phyloP scores from a whole-genome alignment of 139 green algal genomes.

The Chlorella sp. region DNA sequence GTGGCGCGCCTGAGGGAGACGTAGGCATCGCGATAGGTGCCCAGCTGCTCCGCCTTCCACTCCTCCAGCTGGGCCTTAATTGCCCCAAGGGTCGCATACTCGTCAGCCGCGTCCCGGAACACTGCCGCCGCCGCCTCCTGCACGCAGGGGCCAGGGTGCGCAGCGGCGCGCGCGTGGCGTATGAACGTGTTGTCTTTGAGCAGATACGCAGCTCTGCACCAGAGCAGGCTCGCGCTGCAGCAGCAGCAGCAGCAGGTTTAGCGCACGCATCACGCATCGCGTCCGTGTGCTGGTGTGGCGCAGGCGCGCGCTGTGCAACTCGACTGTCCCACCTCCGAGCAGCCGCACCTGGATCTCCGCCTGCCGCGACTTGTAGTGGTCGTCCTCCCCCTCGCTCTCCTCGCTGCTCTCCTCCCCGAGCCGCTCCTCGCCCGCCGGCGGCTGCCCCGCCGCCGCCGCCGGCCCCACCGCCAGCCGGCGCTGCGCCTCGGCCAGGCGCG shows the following conservation, averaged over 20 bases:
- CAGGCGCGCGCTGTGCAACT: too few species aligned
- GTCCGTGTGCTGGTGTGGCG: too few species aligned
- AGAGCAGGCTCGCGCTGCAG: too few species aligned
- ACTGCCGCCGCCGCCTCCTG: slow-evolving; percentile 45
- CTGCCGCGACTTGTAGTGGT: slow-evolving; percentile 53
- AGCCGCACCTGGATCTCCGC: slow-evolving; percentile 62
- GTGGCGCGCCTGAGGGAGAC: slow-evolving; percentile 72
- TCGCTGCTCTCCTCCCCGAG: slow-evolving; percentile 51
- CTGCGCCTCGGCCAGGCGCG: slow-evolving; percentile 15
- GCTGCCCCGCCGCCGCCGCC: slow-evolving; percentile 19
- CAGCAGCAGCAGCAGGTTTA: too few species aligned
- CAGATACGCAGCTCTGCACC: too few species aligned
- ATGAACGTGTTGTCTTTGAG: too few species aligned
- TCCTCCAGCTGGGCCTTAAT: slow-evolving; percentile 68
- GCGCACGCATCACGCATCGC: too few species aligned
- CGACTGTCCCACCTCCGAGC: neutral
- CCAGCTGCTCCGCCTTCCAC: slow-evolving; percentile 67
- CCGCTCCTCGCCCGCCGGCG: slow-evolving; percentile 17
- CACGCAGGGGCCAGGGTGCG: too few species aligned
- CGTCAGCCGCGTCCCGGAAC: slow-evolving; percentile 84
- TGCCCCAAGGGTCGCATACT: slow-evolving; percentile 65
- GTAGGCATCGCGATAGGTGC: slow-evolving; percentile 82
- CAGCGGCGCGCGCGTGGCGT: too few species aligned
- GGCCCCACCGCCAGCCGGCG: slow-evolving; percentile 1
- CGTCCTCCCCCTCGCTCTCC: slow-evolving; percentile 56